phyloP scores from a whole-genome alignment of 1,284 basidiomycete species.

The Boletus holoroseus region DNA sequence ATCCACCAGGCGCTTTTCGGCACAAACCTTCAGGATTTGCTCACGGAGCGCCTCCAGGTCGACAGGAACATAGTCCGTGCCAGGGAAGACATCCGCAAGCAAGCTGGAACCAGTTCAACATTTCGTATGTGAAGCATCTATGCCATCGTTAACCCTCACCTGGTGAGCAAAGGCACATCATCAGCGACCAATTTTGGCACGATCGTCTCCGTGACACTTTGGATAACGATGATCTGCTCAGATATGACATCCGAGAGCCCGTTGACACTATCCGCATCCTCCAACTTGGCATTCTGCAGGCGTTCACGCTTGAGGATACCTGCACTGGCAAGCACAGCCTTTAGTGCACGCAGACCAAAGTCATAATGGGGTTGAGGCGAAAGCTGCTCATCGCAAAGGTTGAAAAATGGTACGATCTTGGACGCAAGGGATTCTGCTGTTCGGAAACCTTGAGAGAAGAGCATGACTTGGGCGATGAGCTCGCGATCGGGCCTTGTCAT shows the following conservation, averaged over 20 bases:
- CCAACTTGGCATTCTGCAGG: conserved; percentile 47
- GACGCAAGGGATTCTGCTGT: conserved; percentile 94
- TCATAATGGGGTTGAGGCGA: conserved; percentile 99
- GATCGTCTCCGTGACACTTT: conserved; percentile 99
- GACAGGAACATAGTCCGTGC: conserved; percentile 85
- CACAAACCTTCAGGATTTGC: conserved; percentile 84
- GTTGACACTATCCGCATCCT: conserved; percentile 42
- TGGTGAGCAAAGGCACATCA: conserved; percentile 91
- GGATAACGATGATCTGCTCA: conserved; percentile 96
- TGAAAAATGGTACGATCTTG: conserved; percentile 99
- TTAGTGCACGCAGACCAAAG: conserved; percentile 96
- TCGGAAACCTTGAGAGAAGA: conserved; percentile 99
- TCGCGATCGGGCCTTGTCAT: conserved; percentile 99
- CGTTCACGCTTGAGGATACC: conserved; percentile 96
- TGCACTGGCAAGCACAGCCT: conserved; percentile 93
- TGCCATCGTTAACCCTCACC: conserved; percentile 42
- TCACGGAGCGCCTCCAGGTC: conserved; percentile 81
- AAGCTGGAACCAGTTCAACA: conserved; percentile 48
- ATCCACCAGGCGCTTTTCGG: conserved; percentile 77
- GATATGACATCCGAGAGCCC: conserved; percentile 67
- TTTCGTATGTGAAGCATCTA: conserved; percentile 7
- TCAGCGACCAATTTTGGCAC: conserved; percentile 98
- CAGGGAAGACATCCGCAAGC: conserved; percentile 96
- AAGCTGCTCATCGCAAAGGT: conserved; percentile 94
- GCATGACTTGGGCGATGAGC: conserved; percentile 98